Base-by-base conservation (phyloP, 2,329 filamentous ascomycete genomes). In the Fusarium nurragi region DNA sequence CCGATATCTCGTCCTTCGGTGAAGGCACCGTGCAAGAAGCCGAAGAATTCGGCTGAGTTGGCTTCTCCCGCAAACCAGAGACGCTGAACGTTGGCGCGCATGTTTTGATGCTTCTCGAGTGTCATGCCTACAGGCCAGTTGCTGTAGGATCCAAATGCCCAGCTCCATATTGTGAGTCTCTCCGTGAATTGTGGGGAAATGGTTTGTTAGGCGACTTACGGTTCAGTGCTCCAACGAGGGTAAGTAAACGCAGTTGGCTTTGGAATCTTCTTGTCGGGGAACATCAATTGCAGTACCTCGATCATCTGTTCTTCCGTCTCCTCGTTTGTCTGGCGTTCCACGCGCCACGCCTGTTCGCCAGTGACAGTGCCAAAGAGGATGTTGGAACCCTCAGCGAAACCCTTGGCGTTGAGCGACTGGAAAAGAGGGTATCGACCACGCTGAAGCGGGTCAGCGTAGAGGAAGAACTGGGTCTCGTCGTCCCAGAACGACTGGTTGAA, bases 401-500 rank as follows among this genome's bases (percentile, higher is more conserved):
- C 86, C 0, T 81, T 77, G 0, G 79, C 79, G 0, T 83, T 83
- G 0, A 91, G 74, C 0, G 88, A 88, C 70, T 92, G 88, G 78
- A 85, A 91, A 9, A 90, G 77, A 0, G 89, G 86, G 32, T 76
- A 83, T 58, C 80, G 78, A 0, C 81, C 81, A 2, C 81, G 76
- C 18, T 70, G 18, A 0, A 73, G 72, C 4, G 78, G 74, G 22
- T 81, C 80, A 0, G 81, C 80, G 50, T 83, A 83, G 0, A 83
- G 71, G 55, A 83, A 79, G 64, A 74, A 83, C 64, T 83, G 74
- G 0, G 73, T 77, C 16, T 79, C 75, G 1, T 76, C 70, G 0
- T 67, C 78, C 89, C 89, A 91, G 75, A 91, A 92, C 0, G 86
- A 84, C 52, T 87, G 79, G 59, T 87, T 80, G 75, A 91, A 91